Base-by-base conservation (phyloP, 1,139 yeast species). In the Kodamaea arcana region DNA sequence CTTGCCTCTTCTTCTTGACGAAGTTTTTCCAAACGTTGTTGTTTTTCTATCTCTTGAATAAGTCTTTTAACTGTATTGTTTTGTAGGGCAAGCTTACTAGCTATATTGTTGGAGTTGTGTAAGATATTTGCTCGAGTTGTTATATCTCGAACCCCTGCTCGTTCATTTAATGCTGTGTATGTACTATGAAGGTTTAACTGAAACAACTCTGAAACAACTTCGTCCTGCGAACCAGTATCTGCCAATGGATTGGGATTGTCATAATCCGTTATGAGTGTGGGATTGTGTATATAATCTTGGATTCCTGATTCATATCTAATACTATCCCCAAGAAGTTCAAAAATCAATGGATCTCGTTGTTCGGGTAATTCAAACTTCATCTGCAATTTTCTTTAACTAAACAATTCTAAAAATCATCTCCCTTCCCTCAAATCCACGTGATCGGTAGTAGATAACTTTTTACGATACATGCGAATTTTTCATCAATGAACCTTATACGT, bases 401-500 rank as follows among this genome's bases (percentile, higher is more conserved):
- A n/a, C n/a, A n/a, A n/a, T n/a, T n/a, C n/a, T n/a, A n/a, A n/a
- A n/a, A n/a, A n/a, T n/a, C n/a, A n/a, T n/a, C n/a, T n/a, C n/a
- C n/a, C n/a, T n/a, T n/a, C n/a, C n/a, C n/a, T n/a, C n/a, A n/a
- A n/a, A n/a, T n/a, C n/a, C n/a, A n/a, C n/a, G n/a, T n/a, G n/a
- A n/a, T n/a, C n/a, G n/a, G n/a, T n/a, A n/a, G n/a, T n/a, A n/a
- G n/a, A n/a, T n/a, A n/a, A n/a, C n/a, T n/a, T n/a, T n/a, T n/a
- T n/a, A n/a, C n/a, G n/a, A n/a, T n/a, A n/a, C n/a, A n/a, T n/a
- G n/a, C 26, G 11, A 24, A 23, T 27, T 25, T 34, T 27, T 29
- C 31, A 15, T 13, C 6, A 22, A 32, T 54, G 56, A 47, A 45
- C 43, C 55, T 57, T 41, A 43, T 55, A 18, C 78, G 81, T 60